Base-by-base conservation (phyloP, 192 early-diverging fungal genomes). In the Piromyces sp. region DNA sequence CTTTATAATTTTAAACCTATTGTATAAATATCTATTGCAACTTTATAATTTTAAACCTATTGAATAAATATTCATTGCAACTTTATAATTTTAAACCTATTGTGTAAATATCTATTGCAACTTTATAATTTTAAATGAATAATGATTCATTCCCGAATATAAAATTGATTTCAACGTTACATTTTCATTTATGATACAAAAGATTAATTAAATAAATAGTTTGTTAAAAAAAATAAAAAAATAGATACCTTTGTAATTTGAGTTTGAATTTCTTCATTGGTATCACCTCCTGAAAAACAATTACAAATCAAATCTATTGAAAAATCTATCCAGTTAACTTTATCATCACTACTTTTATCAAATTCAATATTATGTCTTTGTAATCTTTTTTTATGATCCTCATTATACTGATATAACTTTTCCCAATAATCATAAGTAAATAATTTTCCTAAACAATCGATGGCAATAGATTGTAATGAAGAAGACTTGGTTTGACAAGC, bases 241-340 rank as follows among this genome's bases (percentile, higher is more conserved):
- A 6, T 38, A 28, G 33, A 78, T 84, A 90, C 91, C 87, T 96
- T 96, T 80, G 96, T 90, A 15, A 98, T 93, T 83, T 98, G 96
- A 82, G 96, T 82, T 85, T 96, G 95, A 15, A 98, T 92, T 81
- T 91, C 94, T 30, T 96, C 95, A 80, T 93, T 93, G 0, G 94
- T 95, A 37, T 87, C 85, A 81, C 95, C 94, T 80, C 93, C 93
- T 42, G 89, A 89, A 85, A 95, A 94, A 79, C 92, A 90, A 80
- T 94, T 89, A 81, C 94, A 94, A 30, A 96, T 93, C 37, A 91
- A 89, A 80, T 91, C 91, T 17, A 96, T 92, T 19, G 95, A 92
- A 29, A 87, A 86, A 19, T 92, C 92, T 80, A 93, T 86, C 30
- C 85, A 87, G n/a, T 83, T 81, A 13, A 85, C 84, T 5, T 29